Evolutionary conservation across 2,329 filamentous ascomycete species (phyloP).

Genomic region (Fusarium domesticum): DNA sequence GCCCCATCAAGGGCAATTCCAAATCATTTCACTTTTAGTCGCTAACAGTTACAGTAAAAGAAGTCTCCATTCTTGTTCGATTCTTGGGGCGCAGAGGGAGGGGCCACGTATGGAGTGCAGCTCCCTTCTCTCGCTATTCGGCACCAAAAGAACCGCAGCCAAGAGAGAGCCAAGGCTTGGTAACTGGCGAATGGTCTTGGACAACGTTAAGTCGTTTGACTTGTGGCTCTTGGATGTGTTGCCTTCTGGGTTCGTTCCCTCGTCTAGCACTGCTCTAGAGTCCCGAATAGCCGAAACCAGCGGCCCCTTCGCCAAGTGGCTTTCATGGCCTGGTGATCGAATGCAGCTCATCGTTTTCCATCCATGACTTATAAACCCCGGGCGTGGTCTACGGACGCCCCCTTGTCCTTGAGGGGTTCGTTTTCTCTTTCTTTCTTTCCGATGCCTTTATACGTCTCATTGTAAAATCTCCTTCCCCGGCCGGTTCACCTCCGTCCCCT

Average conservation of each 20-base stretch:
- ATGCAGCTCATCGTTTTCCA: conserved; percentile 16
- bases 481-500: conserved; percentile 9
- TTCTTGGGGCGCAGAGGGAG: conserved; percentile 10
- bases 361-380: conserved; percentile 23
- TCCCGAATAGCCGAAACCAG: conserved; percentile 26
- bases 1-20: no score
- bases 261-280: no score
- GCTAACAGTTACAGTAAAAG: no score
- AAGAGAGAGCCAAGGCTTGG: conserved; percentile 22
- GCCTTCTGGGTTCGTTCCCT: conserved; percentile 5
- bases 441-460: conserved; percentile 1
- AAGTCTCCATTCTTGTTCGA: conserved; percentile 3
- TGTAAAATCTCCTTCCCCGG: conserved; percentile 10
- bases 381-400: conserved; percentile 6
- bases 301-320: conserved; percentile 18
- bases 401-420: background rate
- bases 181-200: background rate
- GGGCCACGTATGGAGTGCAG: conserved; percentile 6
- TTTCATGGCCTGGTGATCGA: conserved; percentile 16
- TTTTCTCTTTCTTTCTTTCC: background rate
- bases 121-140: conserved; percentile 12
- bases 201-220: background rate
- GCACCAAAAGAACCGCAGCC: no score
- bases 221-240: conserved; percentile 1
- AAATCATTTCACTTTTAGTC: no score